Evolutionary conservation across 441 rosid genomes (phyloP), one percentile per base, ranked within the genome.

Genomic region (Cnidoscolus chayamansa): DNA sequence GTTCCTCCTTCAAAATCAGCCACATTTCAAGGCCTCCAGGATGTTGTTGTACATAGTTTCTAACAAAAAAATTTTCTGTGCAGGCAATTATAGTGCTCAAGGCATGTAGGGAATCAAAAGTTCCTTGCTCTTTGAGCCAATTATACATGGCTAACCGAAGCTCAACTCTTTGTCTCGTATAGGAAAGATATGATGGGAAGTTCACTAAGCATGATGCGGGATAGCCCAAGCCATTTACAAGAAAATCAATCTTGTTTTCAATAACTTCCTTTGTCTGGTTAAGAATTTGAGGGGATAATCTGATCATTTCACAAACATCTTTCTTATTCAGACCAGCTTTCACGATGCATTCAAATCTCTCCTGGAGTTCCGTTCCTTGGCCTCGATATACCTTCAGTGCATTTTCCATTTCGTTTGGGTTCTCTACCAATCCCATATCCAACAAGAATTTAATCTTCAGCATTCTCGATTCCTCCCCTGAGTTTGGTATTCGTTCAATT

Each of bases 271-370:
- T 84, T 30, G 74, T 72, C 74, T 81, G 87, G 11, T 82, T 77
- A 20, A 90, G 93, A 45, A 90, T 80, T 65, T 73, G 82, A 73
- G 97, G 99, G 56, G 81, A 79, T 59, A 68, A 45, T 65, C 40
- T 81, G 67, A 94, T 75, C 89, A 95, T 91, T 67, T 72, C 71
- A 17, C 72, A 57, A 4, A 84, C 96, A 57, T 87, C 92, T 40
- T 77, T 71, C 82, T 76, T 77, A 5, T 81, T 83, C 63, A 92
- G 65, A 65, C 97, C 97, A 31, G 86, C 85, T 19, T 70, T 78
- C 76, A 83, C 67, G 0, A 94, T 74, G 17, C 84, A 85, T 50
- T 90, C 85, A 67, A 88, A 90, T 83, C 98, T 87, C 76, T 87
- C 88, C 40, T 67, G 86, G 50, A 92, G 85, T 51, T 94, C 89